Evolutionary conservation across 495 filamentous ascomycete species (phyloP).

Genomic region (Lophium mytilinum): DNA sequence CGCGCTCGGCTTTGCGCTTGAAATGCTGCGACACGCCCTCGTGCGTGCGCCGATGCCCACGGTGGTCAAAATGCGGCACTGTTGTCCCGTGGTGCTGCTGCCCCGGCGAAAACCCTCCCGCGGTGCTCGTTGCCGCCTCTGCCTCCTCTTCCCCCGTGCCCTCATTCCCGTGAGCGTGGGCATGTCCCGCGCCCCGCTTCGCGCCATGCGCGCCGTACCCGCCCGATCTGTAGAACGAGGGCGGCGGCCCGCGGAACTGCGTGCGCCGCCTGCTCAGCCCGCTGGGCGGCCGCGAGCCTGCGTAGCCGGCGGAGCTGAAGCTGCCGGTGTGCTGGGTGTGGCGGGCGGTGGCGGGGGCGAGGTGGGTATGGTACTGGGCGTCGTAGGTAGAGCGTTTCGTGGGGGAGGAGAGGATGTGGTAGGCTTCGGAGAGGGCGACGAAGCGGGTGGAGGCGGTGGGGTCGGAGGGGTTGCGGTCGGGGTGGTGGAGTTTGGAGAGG

Average conservation of each 20-base stretch:
- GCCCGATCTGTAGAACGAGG: constrained; percentile 74
- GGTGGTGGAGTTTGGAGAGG: constrained; percentile 89
- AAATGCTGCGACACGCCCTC: constrained; percentile 41
- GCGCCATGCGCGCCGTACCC: constrained; percentile 54
- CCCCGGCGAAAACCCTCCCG: constrained; percentile 39
- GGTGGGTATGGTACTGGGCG: constrained; percentile 44
- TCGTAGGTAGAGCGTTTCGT: constrained; percentile 73
- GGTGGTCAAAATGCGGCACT: constrained; percentile 56
- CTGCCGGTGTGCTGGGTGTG: constrained; percentile 29
- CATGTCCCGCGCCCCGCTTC: constrained; percentile 34
- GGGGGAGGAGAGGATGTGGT: constrained; percentile 62
- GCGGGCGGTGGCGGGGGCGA: constrained; percentile 22
- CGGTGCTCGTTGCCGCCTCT: constrained; percentile 4
- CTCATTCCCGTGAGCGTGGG: neutral
- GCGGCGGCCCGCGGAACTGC: constrained; percentile 76
- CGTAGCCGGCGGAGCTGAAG: constrained; percentile 8
- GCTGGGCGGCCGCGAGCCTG: constrained; percentile 38
- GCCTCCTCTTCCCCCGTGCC: constrained; percentile 2
- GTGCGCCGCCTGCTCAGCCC: constrained; percentile 70
- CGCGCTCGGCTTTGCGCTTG: constrained; percentile 35
- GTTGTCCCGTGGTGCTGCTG: constrained; percentile 39
- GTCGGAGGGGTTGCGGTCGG: constrained; percentile 78
- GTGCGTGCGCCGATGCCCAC: constrained; percentile 61
- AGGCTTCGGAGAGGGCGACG: constrained; percentile 78
- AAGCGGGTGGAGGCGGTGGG: constrained; percentile 68